Conservation (phyloP, 768 basidiomycete species). For the Pleurotus citrinopileatus region DNA sequence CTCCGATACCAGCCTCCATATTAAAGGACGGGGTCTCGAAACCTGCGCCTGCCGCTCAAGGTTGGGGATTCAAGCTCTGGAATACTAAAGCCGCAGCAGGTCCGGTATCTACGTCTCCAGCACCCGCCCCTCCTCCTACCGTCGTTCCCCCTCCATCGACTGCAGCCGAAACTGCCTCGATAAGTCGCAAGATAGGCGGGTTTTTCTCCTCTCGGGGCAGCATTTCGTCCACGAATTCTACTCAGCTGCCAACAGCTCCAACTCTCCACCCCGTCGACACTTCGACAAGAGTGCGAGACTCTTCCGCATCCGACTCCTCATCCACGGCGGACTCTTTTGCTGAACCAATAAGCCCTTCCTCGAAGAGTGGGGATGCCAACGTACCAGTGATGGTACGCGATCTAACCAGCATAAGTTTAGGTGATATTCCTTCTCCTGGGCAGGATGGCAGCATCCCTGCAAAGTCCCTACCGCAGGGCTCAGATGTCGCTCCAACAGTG, state of each 20-base stretch:
- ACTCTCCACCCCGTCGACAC: slow-evolving; percentile 23
- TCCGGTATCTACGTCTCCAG: slow-evolving; percentile 22
- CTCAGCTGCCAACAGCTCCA: slow-evolving; percentile 13
- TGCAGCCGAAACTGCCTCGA: slow-evolving; percentile 41
- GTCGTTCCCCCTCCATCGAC: slow-evolving; percentile 14
- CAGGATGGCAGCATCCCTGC: neutral
- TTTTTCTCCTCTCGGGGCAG: slow-evolving; percentile 64
- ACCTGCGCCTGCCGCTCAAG: slow-evolving; percentile 23
- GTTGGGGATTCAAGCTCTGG: slow-evolving; percentile 78
- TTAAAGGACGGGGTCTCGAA: slow-evolving; percentile 29
- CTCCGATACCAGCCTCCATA: slow-evolving; percentile 38
- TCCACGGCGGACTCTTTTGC: slow-evolving; percentile 53
- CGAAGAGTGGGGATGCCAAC: slow-evolving; percentile 26
- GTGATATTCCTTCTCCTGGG: slow-evolving; percentile 17
- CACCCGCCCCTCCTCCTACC: slow-evolving; percentile 18
- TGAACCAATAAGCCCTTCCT: slow-evolving; percentile 56
- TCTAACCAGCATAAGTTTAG: slow-evolving; percentile 20
- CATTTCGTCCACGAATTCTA: slow-evolving; percentile 41
- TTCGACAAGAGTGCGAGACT: slow-evolving; percentile 28
- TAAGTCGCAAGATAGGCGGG: slow-evolving; percentile 61
- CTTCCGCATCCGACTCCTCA: slow-evolving; percentile 55
- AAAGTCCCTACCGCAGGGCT: neutral
- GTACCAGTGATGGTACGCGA: slow-evolving; percentile 22
- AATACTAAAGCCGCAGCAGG: slow-evolving; percentile 30
- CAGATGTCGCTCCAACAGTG: too few species aligned